phyloP scores from a whole-genome alignment of 78 protist genomes.

The Dictyostelium firmibasis region DNA sequence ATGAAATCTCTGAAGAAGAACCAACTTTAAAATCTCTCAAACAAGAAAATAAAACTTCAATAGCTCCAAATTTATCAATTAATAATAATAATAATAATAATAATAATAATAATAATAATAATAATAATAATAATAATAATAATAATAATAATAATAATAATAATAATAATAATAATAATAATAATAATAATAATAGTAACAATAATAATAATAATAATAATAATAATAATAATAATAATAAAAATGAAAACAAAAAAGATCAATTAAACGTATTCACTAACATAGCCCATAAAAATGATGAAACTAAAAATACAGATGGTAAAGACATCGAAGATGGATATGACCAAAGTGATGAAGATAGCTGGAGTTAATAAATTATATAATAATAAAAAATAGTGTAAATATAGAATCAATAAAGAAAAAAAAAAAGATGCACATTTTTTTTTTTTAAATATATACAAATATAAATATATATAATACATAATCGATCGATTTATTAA shows the following conservation, averaged over 20 bases:
- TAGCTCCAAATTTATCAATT: too few species aligned
- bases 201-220: neutral
- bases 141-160: neutral
- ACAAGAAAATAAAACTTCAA: neutral
- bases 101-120: too few species aligned
- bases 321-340: neutral
- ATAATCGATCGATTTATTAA: neutral
- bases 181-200: neutral
- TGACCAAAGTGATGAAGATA: conserved; percentile 16
- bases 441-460: neutral
- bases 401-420: neutral
- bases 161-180: conserved; percentile 3
- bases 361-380: neutral
- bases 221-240: neutral
- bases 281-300: neutral
- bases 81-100: too few species aligned
- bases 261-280: neutral
- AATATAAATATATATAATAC: too few species aligned
- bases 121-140: conserved; percentile 2
- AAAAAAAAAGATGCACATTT: neutral
- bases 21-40: neutral
- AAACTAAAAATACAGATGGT: too few species aligned
- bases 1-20: neutral
- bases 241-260: neutral
- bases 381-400: neutral